Conservation (phyloP, 148 eudicot species). For the Rhododendron molle region DNA sequence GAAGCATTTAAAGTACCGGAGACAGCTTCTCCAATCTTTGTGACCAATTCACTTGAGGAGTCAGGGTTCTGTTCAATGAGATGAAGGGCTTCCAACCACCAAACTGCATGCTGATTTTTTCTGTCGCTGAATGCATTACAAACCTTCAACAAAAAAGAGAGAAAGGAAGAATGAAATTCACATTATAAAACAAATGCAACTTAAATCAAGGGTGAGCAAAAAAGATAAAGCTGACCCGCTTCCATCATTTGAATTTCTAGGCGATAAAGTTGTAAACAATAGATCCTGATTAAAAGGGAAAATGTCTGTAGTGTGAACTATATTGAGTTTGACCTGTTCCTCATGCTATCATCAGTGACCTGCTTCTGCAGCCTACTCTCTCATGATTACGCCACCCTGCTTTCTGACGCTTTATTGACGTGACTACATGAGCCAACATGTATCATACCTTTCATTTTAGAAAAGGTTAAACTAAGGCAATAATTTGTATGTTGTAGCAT, state of each 20-base stretch:
- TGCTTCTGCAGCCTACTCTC: too few species aligned
- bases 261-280: not conserved
- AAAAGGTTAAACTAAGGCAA: not conserved
- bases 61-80: slow-evolving; percentile 63
- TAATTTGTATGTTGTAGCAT: not conserved
- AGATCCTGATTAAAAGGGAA: not conserved
- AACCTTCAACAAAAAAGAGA: slow-evolving; percentile 43
- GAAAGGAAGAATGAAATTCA: not conserved
- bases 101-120: slow-evolving; percentile 37
- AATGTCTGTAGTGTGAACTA: not conserved
- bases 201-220: slow-evolving; percentile 2
- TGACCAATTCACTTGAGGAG: slow-evolving; percentile 41
- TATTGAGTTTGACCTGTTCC: not conserved
- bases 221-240: not conserved
- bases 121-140: slow-evolving; percentile 33
- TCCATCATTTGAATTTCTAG: not conserved
- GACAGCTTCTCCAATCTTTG: slow-evolving; percentile 74
- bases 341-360: not conserved
- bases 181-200: not conserved
- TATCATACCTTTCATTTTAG: not conserved
- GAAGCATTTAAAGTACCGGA: slow-evolving; percentile 50
- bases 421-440: not conserved
- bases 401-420: too few species aligned
- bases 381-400: too few species aligned
- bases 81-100: slow-evolving; percentile 86